Base-by-base conservation (phyloP, 139 green algal species). In the Ettlia oleoabundans region DNA sequence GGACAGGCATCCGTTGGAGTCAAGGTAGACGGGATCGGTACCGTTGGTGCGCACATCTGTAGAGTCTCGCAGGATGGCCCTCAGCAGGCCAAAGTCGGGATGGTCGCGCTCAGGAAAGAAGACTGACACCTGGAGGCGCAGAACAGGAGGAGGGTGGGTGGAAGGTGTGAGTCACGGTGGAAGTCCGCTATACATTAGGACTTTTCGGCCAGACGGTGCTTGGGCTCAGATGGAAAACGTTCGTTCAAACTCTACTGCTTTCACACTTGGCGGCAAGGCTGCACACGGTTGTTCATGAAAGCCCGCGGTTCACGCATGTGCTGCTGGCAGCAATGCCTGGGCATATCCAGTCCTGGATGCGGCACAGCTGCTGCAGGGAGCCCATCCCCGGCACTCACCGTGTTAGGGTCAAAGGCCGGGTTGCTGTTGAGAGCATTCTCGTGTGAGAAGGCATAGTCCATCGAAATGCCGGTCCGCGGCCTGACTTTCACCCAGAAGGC, bases 61-160 rank as follows among this genome's bases (percentile, higher is more conserved):
- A 2, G 35, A 61, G 63, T 91, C 88, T 22, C 64, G 81, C 32
- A 90, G 64, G 3, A 93, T 87, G 30, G 75, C 82, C 0, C 88
- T 83, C 33, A 92, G 47, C 41, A 91, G 40, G 52, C 90, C 90
- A 77, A 78, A 86, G 61, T 85, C 69, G 6, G 71, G 76, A 72
- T 88, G 82, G 42, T 51, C 55, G 10, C 21, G 30, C 71, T 90
- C 52, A 1, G 90, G 88, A 19, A 90, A 63, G 61, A 35, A 84
- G 5, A 87, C 18, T 19, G 61, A 26, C 10, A 87, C n/a, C 62
- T 82, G 26, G 28, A 0, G 24, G 26, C 26, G 32, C 1, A 9
- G 15, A 13, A n/a, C 22, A 18, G 18, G 38, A 13, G 3, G 10
- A 32, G 38, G 13, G 19, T 1, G 5, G 66, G 37, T 43, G 38